phyloP scores from a whole-genome alignment of 805 yeast genomes.

The Jamesozyma jinghongensis region DNA sequence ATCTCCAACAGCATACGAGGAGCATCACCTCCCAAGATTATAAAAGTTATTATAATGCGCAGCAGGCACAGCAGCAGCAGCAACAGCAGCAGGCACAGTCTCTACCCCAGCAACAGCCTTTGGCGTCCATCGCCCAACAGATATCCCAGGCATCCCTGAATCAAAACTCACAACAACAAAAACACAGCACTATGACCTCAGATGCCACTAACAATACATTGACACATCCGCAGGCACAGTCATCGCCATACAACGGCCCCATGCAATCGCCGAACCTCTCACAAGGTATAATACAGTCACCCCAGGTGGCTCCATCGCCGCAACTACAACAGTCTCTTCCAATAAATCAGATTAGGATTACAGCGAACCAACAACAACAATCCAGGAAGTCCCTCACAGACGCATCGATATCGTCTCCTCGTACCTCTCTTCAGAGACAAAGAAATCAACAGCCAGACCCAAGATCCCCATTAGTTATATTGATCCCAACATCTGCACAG shows the following conservation, averaged over 20 bases:
- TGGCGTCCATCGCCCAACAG: neutral
- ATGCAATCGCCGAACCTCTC: neutral
- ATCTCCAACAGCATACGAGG: conserved; percentile 35
- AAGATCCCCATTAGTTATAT: conserved; percentile 39
- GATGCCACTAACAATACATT: conserved; percentile 2
- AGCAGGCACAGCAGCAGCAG: conserved; percentile 9
- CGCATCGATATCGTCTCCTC: conserved; percentile 8
- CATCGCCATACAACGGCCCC: neutral
- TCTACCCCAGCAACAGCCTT: conserved; percentile 5
- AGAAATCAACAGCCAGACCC: conserved; percentile 31
- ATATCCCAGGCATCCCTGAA: conserved; percentile 2
- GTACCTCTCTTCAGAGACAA: conserved; percentile 11
- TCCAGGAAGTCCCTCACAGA: conserved; percentile 10
- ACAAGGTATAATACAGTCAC: neutral
- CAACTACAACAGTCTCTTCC: conserved; percentile 1
- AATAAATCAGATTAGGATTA: neutral
- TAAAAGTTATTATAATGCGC: conserved; percentile 3
- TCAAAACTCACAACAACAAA: conserved; percentile 2
- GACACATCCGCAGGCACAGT: conserved; percentile 1
- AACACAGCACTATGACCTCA: conserved; percentile 3
- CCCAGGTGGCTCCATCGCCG: neutral
- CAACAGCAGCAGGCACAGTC: conserved; percentile 2
- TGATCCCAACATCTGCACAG: conserved; percentile 50
- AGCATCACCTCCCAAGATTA: conserved; percentile 32
- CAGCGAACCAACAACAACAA: neutral